These are phyloP conservation scores for Aspergillus spinulosporus DNA, from an alignment of 2,329 filamentous ascomycete species.

Conservation along the genomic window DNA sequence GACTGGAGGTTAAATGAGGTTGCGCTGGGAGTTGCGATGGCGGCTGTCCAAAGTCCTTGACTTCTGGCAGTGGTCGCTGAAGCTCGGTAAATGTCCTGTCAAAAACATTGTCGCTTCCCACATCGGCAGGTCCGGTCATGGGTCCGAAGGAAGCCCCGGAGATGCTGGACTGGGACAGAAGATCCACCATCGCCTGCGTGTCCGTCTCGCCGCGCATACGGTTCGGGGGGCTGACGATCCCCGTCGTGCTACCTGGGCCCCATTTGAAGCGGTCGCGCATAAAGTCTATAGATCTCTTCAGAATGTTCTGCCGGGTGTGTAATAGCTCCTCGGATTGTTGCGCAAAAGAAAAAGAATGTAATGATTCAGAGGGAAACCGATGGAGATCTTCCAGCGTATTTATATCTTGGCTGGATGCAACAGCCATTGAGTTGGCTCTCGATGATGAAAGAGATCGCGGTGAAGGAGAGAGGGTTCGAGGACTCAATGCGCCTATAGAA, in stretches of 20 bases:
- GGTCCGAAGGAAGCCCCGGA: conserved; percentile 65
- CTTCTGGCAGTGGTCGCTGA: conserved; percentile 22
- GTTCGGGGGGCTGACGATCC: conserved; percentile 79
- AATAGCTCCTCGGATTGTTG: conserved; percentile 91
- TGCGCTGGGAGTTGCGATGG: conserved; percentile 25
- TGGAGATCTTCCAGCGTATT: conserved; percentile 81
- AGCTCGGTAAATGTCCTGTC: conserved; percentile 71
- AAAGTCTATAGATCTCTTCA: conserved; percentile 93
- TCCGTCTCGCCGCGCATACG: conserved; percentile 80
- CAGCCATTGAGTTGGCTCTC: conserved; percentile 53
- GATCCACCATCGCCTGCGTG: conserved; percentile 84
- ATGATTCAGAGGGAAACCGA: conserved; percentile 89
- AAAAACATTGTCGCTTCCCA: conserved; percentile 77
- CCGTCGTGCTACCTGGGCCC: conserved; percentile 71
- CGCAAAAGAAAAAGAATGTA: conserved; percentile 98
- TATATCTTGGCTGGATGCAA: conserved; percentile 65
- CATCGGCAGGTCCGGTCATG: conserved; percentile 74
- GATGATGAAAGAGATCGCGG: conserved; percentile 63
- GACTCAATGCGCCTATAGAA: conserved; percentile 60
- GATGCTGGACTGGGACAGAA: conserved; percentile 78
- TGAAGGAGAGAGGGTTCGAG: conserved; percentile 69
- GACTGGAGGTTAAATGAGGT: conserved; percentile 31
- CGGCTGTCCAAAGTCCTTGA: conserved; percentile 24
- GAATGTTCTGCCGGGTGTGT: conserved; percentile 85
- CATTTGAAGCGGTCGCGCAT: conserved; percentile 90